Base-by-base conservation (phyloP, 805 yeast genomes). In the Clavispora carvajalis region DNA sequence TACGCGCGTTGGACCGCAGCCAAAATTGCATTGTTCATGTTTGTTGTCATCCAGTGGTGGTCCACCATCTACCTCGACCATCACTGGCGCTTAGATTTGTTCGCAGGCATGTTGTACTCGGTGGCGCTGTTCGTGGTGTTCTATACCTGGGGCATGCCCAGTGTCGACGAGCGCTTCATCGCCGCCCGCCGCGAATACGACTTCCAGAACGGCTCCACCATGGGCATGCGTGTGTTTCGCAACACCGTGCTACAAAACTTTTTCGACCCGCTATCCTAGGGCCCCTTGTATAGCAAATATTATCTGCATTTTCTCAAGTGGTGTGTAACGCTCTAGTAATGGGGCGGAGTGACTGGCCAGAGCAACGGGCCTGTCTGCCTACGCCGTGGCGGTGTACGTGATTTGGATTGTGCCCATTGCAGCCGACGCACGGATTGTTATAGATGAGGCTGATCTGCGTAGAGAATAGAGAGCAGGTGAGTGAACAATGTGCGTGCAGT, bases 31-130 rank as follows among this genome's bases (percentile, higher is more conserved):
- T 72, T 69, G 16, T 51, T 71, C 5, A 25, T 45, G 0, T 81
- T 74, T 57, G 75, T 81, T 7, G 43, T 66, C 2, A 53, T 77
- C 24, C 87, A 81, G 54, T 80, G 87, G 84, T 82, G 87, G 86
- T 77, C 85, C 18, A 79, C 86, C 3, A 77, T 82, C 62, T 82
- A 82, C 51, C 58, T 82, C 43, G 87, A 81, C 54, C 88, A 81
- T 58, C 89, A 82, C 57, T 82, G 81, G 73, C 67, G 85, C 44
- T 58, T 80, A 25, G 88, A 82, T 54, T 60, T 81, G 38, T 58
- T 80, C 28, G 65, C 66, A 12, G 87, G 87, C 7, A 57, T 76
- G 53, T 23, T 65, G 3, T 82, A 82, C 60, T 72, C 85, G 0
- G 44, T 77, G 4, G 23, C 59, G 10, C 51, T 67, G 19, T 79